phyloP scores from a whole-genome alignment of 345 rosid genomes.

The Rhodomyrtus tomentosa region DNA sequence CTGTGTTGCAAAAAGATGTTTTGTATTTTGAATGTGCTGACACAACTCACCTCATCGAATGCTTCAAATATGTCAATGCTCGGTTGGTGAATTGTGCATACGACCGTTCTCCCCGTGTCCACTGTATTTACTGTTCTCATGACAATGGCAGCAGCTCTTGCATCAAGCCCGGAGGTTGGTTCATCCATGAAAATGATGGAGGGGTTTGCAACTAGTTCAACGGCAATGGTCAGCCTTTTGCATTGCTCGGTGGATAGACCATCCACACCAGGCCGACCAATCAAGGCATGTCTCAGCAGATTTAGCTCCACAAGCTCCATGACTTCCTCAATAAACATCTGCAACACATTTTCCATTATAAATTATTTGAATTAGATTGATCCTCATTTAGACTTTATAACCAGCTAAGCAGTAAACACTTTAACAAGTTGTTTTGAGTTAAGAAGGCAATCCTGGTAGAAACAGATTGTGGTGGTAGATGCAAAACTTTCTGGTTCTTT shows the following conservation, averaged over 20 bases:
- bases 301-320: slow-evolving; percentile 81
- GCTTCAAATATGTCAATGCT: slow-evolving; percentile 91
- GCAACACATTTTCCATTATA: not conserved
- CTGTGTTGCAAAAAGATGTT: not conserved
- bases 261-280: slow-evolving; percentile 73
- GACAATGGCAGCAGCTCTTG: slow-evolving; percentile 91
- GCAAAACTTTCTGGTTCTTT: slow-evolving; percentile 25
- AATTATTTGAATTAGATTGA: not conserved
- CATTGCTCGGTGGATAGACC: slow-evolving; percentile 91
- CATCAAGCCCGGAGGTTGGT: slow-evolving; percentile 93
- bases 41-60: slow-evolving; percentile 59
- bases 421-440: not conserved
- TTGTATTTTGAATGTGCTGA: not conserved
- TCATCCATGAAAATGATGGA: slow-evolving; percentile 93
- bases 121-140: slow-evolving; percentile 91
- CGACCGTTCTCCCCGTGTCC: slow-evolving; percentile 87
- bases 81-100: slow-evolving; percentile 93
- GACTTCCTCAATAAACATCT: slow-evolving; percentile 85
- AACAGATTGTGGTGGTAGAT: not conserved
- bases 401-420: not conserved
- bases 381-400: not conserved
- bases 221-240: slow-evolving; percentile 83
- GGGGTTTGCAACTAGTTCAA: slow-evolving; percentile 90
- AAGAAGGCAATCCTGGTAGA: not conserved
- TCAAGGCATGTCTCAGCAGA: slow-evolving; percentile 45